These are phyloP conservation scores for Fusarium mexicanum DNA, from an alignment of 2,329 filamentous ascomycete genomes.

Conservation along the genomic window DNA sequence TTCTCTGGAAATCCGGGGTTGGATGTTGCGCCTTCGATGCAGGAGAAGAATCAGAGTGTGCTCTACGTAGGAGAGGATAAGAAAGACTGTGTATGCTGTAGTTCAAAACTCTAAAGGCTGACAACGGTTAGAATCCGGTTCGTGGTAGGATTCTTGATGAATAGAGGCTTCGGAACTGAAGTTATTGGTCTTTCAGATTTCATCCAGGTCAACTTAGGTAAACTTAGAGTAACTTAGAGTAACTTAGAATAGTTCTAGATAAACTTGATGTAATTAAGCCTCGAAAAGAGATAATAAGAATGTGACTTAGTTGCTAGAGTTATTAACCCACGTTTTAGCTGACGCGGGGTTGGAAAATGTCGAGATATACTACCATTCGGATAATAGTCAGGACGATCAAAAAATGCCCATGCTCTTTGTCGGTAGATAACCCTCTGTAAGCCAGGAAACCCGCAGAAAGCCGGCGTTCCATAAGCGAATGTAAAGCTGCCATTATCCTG, in stretches of 20 bases:
- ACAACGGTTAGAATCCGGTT: not conserved
- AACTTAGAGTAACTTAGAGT: not conserved
- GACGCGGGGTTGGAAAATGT: not conserved
- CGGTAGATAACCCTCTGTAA: not conserved
- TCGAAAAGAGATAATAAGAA: not conserved
- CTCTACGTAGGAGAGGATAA: slow-evolving; percentile 6
- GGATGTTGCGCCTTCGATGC: slow-evolving; percentile 57
- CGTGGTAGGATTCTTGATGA: not conserved
- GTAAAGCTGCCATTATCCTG: not conserved
- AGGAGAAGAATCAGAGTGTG: slow-evolving; percentile 49
- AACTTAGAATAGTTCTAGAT: not conserved
- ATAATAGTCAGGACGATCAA: fast-evolving
- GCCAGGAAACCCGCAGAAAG: too few relatives aligned
- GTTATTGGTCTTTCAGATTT: not conserved
- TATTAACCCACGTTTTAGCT: not conserved
- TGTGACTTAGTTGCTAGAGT: not conserved
- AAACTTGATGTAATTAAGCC: not conserved
- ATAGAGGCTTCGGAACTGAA: not conserved
- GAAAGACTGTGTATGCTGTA: not conserved
- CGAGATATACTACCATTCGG: not conserved
- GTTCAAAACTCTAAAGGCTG: not conserved
- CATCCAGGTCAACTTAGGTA: not conserved
- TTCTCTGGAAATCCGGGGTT: slow-evolving; percentile 61
- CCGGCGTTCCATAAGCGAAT: not conserved
- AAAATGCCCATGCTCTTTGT: not conserved